Evolutionary conservation across 164 flowering plant species (phyloP), one percentile per base, ranked within the genome.

Genomic region (Chloranthus sessilifolius): DNA sequence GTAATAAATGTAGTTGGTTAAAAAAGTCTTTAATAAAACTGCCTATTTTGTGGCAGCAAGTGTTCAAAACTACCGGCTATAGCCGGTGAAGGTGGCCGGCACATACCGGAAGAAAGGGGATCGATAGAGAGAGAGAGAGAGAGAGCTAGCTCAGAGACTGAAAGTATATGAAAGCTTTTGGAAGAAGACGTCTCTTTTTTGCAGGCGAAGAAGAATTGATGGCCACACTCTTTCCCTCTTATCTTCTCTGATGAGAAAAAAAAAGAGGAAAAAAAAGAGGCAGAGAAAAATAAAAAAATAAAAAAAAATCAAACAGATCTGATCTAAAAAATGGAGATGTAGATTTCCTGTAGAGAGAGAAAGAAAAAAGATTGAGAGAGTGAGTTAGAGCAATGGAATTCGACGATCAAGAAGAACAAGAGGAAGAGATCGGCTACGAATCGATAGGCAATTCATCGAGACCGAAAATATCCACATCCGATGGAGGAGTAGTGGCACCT

Each of bases 341-440:
- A 26, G 26, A 10, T 20, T 26, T 26, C n/a, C n/a, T n/a, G n/a
- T 4, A 33, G 3, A 60, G 47, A 27, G 38, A 40, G 40, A 43
- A 43, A 27, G 38, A 40, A 35, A 43, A 23, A 45, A 17, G 4
- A 27, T 5, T n/a, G 6, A 20, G 20, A 39, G 29, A 15, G 43
- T 11, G 38, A 7, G 31, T n/a, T 24, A 30, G 44, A 33, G 47
- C 12, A 34, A 71, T 68, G 69, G 76, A 77, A 23, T 73, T 75
- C 29, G 84, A 78, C 3, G 79, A 75, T 23, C 76, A 73, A 26
- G 83, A 74, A 20, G 81, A 75, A 7, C 69, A 67, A 22, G 80
- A 74, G 6, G 82, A 78, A 27, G 80, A 71, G 54, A 74, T 74
- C 64, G 81, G 56, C 26, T 76, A 76, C 50, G 81, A 71, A 24